A percentile compares a stretch with the other conserved stretches of the same genome.
phyloP scores from a whole-genome alignment of 345 rosid genomes.

The Citrus inodora region DNA sequence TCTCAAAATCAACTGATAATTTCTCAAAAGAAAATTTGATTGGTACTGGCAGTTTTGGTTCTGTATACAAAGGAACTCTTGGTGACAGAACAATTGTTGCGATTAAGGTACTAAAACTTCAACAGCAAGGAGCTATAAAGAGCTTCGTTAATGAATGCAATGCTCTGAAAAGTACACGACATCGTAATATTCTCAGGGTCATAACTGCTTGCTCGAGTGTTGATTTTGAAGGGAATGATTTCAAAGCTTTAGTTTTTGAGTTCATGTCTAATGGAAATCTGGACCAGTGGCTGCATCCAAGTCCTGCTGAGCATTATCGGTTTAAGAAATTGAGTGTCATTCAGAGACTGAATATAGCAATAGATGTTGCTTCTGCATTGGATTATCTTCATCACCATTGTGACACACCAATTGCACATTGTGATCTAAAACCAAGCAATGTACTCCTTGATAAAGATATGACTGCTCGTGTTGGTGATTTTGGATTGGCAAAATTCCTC shows the following conservation, averaged over 20 bases:
- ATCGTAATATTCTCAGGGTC: constrained; percentile 22
- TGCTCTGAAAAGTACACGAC: constrained; percentile 17
- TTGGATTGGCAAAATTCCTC: constrained; percentile 25
- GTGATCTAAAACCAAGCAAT: constrained; percentile 36
- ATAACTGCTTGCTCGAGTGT: constrained; percentile 17
- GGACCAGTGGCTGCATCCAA: constrained; percentile 23
- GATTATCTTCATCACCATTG: constrained; percentile 31
- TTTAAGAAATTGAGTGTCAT: constrained; percentile 6
- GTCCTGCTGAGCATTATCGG: background rate
- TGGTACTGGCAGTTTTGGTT: constrained; percentile 28
- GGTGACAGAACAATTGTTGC: constrained; percentile 4
- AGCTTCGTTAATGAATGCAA: constrained; percentile 28
- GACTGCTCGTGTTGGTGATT: constrained; percentile 31
- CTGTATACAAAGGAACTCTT: constrained; percentile 22
- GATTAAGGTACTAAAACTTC: constrained; percentile 27
- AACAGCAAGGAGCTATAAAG: constrained; percentile 23
- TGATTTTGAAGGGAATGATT: constrained; percentile 25
- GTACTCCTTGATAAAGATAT: constrained; percentile 24
- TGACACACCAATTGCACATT: constrained; percentile 26
- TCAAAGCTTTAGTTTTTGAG: constrained; percentile 26
- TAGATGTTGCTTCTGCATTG: constrained; percentile 29
- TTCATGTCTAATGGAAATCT: constrained; percentile 28
- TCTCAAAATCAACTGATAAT: constrained; percentile 16
- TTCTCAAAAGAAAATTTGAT: constrained; percentile 21
- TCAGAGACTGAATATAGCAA: constrained; percentile 28